Evolutionary conservation across 2,329 filamentous ascomycete species (phyloP).

Genomic region (Didymella glomerata): DNA sequence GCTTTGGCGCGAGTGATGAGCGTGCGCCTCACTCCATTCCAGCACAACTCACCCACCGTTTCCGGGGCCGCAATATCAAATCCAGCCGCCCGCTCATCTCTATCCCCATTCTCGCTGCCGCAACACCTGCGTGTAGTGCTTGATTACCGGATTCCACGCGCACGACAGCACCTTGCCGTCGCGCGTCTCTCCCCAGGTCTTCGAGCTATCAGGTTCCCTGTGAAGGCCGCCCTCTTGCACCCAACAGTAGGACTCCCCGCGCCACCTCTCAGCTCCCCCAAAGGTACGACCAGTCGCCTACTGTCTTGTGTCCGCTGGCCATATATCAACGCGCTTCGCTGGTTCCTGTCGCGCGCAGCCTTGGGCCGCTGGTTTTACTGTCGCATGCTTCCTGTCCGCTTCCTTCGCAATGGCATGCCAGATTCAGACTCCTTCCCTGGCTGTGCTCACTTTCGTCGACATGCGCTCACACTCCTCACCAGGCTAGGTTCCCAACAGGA

Average conservation of each 20-base stretch:
- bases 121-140: constrained; percentile 27
- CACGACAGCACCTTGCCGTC: constrained; percentile 23
- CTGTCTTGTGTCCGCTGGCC: constrained; percentile 35
- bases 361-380: constrained; percentile 37
- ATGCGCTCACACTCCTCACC: constrained; percentile 46
- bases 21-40: constrained; percentile 25
- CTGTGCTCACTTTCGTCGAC: constrained; percentile 35
- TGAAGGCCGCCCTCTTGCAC: constrained; percentile 27
- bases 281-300: constrained; percentile 42
- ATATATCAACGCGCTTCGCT: constrained; percentile 28
- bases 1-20: constrained; percentile 12
- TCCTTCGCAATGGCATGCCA: constrained; percentile 36
- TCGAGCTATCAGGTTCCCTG: constrained; percentile 32
- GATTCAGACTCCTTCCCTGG: constrained; percentile 36
- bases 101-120: constrained; percentile 27
- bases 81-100: constrained; percentile 31
- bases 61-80: constrained; percentile 32
- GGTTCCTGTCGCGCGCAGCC: constrained; percentile 38
- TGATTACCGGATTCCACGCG: constrained; percentile 13
- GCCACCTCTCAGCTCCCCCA: constrained; percentile 28
- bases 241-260: constrained; percentile 29
- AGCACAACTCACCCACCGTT: constrained; percentile 31
- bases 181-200: constrained; percentile 28
- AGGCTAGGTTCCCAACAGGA: constrained; percentile 44
- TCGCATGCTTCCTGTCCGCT: constrained; percentile 32